Percentiles rank a stretch among this genome's conserved stretches.
Evolutionary conservation across 257 asterid genomes (phyloP).

Genomic region (Pogostemon cablin): DNA sequence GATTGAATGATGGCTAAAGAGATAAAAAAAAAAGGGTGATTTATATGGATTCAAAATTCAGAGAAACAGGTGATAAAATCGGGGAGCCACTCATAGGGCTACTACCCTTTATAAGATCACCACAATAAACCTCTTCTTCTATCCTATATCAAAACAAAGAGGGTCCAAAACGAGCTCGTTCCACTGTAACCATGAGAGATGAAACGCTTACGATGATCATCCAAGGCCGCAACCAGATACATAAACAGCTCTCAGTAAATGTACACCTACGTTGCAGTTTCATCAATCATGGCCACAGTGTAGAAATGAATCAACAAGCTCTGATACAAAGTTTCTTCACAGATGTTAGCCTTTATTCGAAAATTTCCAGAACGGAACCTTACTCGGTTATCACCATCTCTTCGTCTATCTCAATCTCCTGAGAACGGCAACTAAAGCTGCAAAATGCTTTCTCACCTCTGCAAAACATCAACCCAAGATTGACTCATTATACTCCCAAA

Average conservation of each 20-base stretch:
- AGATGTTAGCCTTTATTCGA: slow-evolving; percentile 29
- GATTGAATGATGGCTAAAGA: neutral
- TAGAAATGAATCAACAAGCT: slow-evolving; percentile 40
- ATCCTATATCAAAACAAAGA: slow-evolving; percentile 30
- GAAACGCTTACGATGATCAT: slow-evolving; percentile 43
- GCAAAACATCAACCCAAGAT: slow-evolving; percentile 37
- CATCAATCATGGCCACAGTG: slow-evolving; percentile 51
- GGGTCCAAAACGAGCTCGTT: slow-evolving; percentile 20
- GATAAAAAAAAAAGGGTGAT: slow-evolving; percentile 13
- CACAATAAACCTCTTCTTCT: slow-evolving; percentile 28
- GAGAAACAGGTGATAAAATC: slow-evolving; percentile 35
- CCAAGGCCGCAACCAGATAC: slow-evolving; percentile 56
- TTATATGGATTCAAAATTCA: slow-evolving; percentile 41
- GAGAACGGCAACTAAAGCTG: slow-evolving; percentile 72
- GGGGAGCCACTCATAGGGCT: slow-evolving; percentile 78
- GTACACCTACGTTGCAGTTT: slow-evolving; percentile 41
- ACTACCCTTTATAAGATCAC: slow-evolving; percentile 51
- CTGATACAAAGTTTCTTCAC: slow-evolving; percentile 44
- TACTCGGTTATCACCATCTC: slow-evolving; percentile 50
- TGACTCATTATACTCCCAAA: neutral
- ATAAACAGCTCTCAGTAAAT: slow-evolving; percentile 49
- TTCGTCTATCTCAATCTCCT: slow-evolving; percentile 74
- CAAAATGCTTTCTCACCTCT: slow-evolving; percentile 95
- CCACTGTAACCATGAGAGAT: slow-evolving; percentile 46
- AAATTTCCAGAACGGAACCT: slow-evolving; percentile 12